Base-by-base conservation (phyloP, 352 stramenopile genomes). In the Globisporangium barbulae region DNA sequence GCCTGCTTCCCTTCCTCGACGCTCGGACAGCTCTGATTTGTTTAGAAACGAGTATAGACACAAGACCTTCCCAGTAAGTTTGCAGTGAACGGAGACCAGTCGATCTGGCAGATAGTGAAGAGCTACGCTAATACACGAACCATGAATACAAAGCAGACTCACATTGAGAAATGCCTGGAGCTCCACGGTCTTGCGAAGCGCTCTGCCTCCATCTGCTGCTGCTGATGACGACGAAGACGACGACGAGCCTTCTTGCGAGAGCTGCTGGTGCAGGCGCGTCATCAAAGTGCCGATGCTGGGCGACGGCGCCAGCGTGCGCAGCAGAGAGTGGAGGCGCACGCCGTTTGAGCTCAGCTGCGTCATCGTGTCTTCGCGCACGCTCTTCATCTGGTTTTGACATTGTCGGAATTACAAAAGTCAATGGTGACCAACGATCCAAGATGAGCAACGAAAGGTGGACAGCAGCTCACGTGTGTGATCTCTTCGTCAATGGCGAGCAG, bases 231-330 rank as follows among this genome's bases (percentile, higher is more conserved):
- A 25, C 17, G 42, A 58, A 21, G 70, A 65, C 19, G 60, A 65
- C n/a, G 59, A 30, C 8, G 56, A 45, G 39, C 55, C 64, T 54
- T 84, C 74, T 28, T 59, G 72, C 53, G 74, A 74, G n/a, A 92
- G 64, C 57, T 92, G 81, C 65, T 92, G 83, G 65, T 82, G 86
- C 35, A 92, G 58, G 2, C 83, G 81, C 25, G 81, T 90, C 83
- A 90, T 92, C 35, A 92, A 65, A 44, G 83, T 86, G 35, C 83
- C 83, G 15, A 87, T 83, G 21, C 72, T 81, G 3, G 83, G 68
- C 45, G 71, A 76, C 10, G 78, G 76, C 28, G 83, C 83, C 31
- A 92, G 71, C 31, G 78, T 88, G 4, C 81, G 79, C 28, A 92
- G 59, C 31, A 92, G 70, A n/a, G 83, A 85, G 35, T 88, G 79